phyloP scores from a whole-genome alignment of 2,329 filamentous ascomycete genomes.

The Monilinia aucupariae region DNA sequence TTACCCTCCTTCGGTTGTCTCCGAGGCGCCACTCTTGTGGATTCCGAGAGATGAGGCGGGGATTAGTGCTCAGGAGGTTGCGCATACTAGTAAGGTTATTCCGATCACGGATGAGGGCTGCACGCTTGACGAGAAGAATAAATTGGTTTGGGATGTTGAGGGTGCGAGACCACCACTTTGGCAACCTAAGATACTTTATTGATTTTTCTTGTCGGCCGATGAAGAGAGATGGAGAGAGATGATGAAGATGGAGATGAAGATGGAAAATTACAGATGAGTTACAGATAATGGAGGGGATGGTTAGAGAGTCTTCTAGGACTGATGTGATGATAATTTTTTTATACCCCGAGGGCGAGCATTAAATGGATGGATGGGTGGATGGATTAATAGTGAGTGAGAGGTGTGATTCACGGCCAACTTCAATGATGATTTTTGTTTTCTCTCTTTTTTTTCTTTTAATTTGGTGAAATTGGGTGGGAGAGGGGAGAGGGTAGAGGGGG shows the following conservation, averaged over 20 bases:
- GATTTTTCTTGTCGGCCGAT: too few relatives aligned
- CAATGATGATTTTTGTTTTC: not conserved
- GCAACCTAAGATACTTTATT: conserved; percentile 44
- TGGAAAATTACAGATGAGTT: too few relatives aligned
- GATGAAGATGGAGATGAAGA: too few relatives aligned
- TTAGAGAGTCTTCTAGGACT: not conserved
- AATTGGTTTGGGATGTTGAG: conserved; percentile 53
- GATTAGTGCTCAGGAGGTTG: conserved; percentile 71
- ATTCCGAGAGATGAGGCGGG: conserved; percentile 71
- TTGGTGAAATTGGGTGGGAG: not conserved
- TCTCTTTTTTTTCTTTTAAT: not conserved
- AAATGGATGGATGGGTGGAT: not conserved
- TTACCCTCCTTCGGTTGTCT: conserved; percentile 63
- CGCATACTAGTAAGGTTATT: conserved; percentile 64
- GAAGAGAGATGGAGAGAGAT: too few relatives aligned
- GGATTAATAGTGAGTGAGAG: not conserved
- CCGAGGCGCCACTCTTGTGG: conserved; percentile 68
- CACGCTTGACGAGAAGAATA: conserved; percentile 64
- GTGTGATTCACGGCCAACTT: not conserved
- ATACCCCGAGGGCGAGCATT: conserved; percentile 6
- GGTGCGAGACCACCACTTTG: conserved; percentile 54
- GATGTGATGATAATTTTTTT: not conserved
- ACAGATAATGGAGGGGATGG: too few relatives aligned
- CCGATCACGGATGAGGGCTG: conserved; percentile 78
- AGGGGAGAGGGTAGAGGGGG: too few relatives aligned